Base-by-base conservation (phyloP, 2,329 filamentous ascomycete species). In the Hysterium pulicare region DNA sequence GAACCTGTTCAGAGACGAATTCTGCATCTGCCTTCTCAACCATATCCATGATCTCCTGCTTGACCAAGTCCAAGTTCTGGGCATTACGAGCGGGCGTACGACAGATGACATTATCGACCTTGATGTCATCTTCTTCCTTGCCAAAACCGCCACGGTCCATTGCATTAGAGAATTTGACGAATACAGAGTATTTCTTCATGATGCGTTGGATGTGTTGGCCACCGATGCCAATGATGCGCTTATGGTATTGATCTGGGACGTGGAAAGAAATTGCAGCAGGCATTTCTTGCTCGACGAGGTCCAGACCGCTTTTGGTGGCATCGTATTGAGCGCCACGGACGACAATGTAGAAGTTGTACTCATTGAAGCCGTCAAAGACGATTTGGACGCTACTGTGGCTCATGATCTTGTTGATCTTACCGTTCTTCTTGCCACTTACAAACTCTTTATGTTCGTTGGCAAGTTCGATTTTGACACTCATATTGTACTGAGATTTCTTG, bases 341-440 rank as follows among this genome's bases (percentile, higher is more conserved):
- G 62, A 98, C 93, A 53, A 98, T 98, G 70, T 97, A 95, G 76
- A 98, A 98, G 70, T 98, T 97, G 78, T 97, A 98, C 72, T 98
- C 93, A 68, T 96, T 95, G 75, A 97, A 98, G 49, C 90, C 90
- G 64, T 98, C 93, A 55, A 98, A 98, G 50, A 98, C 91, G 61
- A 98, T 97, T 70, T 98, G 93, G 10, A 98, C 93, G 57, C 94
- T 96, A 77, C 90, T 96, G 69, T 97, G 91, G 19, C 91, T 93
- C 93, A 98, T 98, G 61, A 98, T 98, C 77, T 98, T 98, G 77
- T 98, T 98, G 70, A 98, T 98, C 74, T 98, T 98, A 69, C 93
- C 93, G 59, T 98, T 98, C 76, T 98, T 98, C 77, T 98, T 98
- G 55, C 93, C 93, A 56, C 90, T 96, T 44, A 98, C 93, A 64